These are phyloP conservation scores for Globisporangium spinosum DNA, from an alignment of 352 stramenopile genomes.

Conservation along the genomic window DNA sequence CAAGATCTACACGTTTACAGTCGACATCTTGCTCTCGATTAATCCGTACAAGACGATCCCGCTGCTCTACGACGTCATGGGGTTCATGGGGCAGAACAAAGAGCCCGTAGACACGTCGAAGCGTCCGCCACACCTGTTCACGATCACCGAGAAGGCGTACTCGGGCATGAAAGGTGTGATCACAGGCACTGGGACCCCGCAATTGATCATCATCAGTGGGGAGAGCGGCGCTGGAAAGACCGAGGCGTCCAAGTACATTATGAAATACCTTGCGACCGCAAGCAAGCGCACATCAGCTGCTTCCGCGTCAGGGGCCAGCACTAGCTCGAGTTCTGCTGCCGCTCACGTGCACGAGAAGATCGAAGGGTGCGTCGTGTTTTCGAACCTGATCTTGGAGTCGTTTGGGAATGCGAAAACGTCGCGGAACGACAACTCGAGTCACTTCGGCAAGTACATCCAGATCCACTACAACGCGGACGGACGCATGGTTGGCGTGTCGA, in stretches of 20 bases:
- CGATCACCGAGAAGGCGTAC: slow-evolving; percentile 79
- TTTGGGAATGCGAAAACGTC: slow-evolving; percentile 86
- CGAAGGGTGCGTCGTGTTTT: slow-evolving; percentile 78
- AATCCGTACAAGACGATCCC: slow-evolving; percentile 87
- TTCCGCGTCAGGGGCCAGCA: slow-evolving; percentile 4
- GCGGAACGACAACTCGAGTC: slow-evolving; percentile 88
- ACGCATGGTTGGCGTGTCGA: slow-evolving; percentile 71
- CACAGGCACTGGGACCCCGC: slow-evolving; percentile 53
- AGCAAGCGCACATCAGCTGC: slow-evolving; percentile 46
- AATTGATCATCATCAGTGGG: slow-evolving; percentile 93
- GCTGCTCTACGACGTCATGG: slow-evolving; percentile 74
- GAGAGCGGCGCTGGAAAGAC: slow-evolving; percentile 93
- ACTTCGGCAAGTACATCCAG: slow-evolving; percentile 90
- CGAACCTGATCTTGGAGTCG: slow-evolving; percentile 79
- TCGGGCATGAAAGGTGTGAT: slow-evolving; percentile 60
- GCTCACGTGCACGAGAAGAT: slow-evolving; percentile 68
- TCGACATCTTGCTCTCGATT: slow-evolving; percentile 79
- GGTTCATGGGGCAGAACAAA: slow-evolving; percentile 58
- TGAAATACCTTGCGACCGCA: slow-evolving; percentile 82
- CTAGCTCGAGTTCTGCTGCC: slow-evolving; percentile 14
- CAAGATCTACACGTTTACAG: slow-evolving; percentile 87
- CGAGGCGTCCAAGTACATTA: slow-evolving; percentile 92
- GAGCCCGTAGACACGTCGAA: slow-evolving; percentile 26
- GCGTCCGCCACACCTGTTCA: slow-evolving; percentile 70
- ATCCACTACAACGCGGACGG: slow-evolving; percentile 76